Percentiles rank a stretch among this genome's conserved stretches.
Conservation (phyloP, 2,329 filamentous ascomycete genomes). For the Keithomyces neogunnii region DNA sequence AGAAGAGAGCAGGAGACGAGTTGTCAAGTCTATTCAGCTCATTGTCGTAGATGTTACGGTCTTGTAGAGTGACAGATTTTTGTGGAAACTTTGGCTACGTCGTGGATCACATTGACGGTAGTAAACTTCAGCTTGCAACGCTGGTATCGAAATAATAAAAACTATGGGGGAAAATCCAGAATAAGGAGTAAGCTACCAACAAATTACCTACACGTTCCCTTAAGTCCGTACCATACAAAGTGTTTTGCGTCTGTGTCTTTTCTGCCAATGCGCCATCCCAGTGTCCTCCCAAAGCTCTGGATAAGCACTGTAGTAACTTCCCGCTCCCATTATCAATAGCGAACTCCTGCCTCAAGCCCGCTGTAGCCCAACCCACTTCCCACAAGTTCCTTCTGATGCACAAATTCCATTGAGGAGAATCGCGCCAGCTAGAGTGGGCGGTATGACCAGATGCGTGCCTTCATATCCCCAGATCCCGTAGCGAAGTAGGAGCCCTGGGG, state of each 20-base stretch:
- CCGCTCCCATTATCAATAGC: constrained; percentile 2
- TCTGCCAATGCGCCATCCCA: constrained; percentile 17
- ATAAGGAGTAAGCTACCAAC: background rate
- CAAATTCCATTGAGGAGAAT: background rate
- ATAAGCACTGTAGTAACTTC: constrained; percentile 3
- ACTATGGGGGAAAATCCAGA: background rate
- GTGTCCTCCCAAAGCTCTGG: constrained; percentile 1
- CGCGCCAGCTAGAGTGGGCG: constrained; percentile 32
- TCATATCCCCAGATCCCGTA: constrained; percentile 95
- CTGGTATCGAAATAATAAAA: background rate
- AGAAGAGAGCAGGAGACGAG: constrained; percentile 50
- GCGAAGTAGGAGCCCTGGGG: constrained; percentile 84
- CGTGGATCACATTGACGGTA: background rate
- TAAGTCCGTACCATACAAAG: constrained; percentile 19
- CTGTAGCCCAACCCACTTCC: too few relatives aligned
- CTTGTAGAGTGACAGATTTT: background rate
- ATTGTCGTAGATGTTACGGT: constrained; percentile 21
- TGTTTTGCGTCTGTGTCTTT: constrained; percentile 16
- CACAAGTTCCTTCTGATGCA: background rate
- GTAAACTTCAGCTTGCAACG: too few relatives aligned
- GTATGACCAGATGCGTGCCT: constrained; percentile 94
- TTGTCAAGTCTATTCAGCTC: constrained; percentile 67
- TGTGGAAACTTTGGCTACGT: too few relatives aligned
- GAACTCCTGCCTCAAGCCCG: constrained; percentile 6
- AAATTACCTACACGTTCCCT: constrained; percentile 7